A percentile compares a stretch with the other conserved stretches of the same genome.
phyloP scores from a whole-genome alignment of 2,329 filamentous ascomycete species.

The Trichoderma koningii region DNA sequence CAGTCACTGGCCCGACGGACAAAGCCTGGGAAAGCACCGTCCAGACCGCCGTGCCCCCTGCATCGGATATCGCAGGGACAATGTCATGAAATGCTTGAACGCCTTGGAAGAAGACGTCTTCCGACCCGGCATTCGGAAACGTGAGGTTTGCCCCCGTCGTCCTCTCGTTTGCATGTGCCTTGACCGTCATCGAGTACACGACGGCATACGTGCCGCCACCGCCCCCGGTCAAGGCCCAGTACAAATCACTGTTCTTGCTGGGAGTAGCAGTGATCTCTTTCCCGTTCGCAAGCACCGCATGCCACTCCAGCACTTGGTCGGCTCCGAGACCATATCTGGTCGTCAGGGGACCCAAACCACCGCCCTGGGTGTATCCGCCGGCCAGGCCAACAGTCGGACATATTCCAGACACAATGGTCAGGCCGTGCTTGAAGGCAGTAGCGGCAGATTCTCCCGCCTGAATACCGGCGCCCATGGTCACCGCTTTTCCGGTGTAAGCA shows the following conservation, averaged over 20 bases:
- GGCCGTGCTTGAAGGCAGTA: constrained; percentile 48
- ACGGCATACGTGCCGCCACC: constrained; percentile 40
- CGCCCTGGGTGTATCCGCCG: constrained; percentile 63
- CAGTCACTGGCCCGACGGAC: constrained; percentile 7
- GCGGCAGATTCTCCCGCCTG: constrained; percentile 49
- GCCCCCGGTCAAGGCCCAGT: constrained; percentile 64
- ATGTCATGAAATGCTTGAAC: constrained; percentile 6
- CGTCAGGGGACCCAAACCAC: constrained; percentile 58
- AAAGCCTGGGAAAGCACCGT: constrained; percentile 1
- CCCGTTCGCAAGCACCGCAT: constrained; percentile 58
- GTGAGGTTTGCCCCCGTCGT: constrained; percentile 13
- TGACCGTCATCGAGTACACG: constrained; percentile 22
- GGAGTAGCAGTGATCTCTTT: constrained; percentile 51
- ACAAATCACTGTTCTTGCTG: constrained; percentile 56
- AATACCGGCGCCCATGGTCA: constrained; percentile 58
- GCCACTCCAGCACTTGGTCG: constrained; percentile 59
- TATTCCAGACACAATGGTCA: constrained; percentile 57
- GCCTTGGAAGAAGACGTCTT: constrained; percentile 6
- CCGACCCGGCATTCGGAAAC: constrained; percentile 15
- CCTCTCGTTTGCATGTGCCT: constrained; percentile 11
- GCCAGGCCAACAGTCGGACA: constrained; percentile 57
- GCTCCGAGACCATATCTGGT: constrained; percentile 59
- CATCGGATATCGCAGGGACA: neutral
- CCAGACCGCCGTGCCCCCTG: neutral
- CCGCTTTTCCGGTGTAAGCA: constrained; percentile 52